Base-by-base conservation (phyloP, 23 red algal species). In the Gracilaria caudata region DNA sequence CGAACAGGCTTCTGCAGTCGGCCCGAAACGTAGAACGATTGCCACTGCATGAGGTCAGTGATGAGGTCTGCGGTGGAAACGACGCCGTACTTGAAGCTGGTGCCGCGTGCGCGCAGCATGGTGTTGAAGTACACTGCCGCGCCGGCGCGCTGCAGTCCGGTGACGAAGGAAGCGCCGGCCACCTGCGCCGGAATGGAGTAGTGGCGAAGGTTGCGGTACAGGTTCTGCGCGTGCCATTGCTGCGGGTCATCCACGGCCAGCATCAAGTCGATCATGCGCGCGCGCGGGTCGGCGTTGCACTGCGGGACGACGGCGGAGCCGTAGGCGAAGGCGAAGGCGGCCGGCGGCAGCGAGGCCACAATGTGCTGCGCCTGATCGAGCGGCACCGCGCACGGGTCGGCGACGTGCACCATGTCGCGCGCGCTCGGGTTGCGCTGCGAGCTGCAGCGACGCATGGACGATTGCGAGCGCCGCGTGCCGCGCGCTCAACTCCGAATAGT, bases 1-100 rank as follows among this genome's bases (percentile, higher is more conserved):
- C 77, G 82, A 43, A 95, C 86, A 0, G 96, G 96, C 77, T 98
- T 98, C 28, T 98, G 96, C 78, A 98, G 33, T 2, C 96, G 82
- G 1, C 96, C 96, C n/a, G 96, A 90, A 7, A 92, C 63, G 82
- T 94, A 98, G 9, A 98, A 80, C 23, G 92, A 89, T n/a, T 77
- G 41, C 96, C 96, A 98, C 41, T 60, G 24, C 21, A 16, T 53
- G 10, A 98, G 47, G 77, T 98, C 96, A 30, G 24, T 79, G 47
- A 88, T 19, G 34, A 98, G 87, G 39, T 78, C 64, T 10, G 55
- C 73, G 13, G 64, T 59, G 0, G 64, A 54, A 49, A 98, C 91
- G 45, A 94, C 90, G 40, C 96, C 96, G 49, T 98, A 98, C 75
- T 98, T 98, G 82, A 98, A 89, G 29, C 86, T 20, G 25, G 39